Conservation (phyloP, 495 filamentous ascomycete species). For the Talaromyces liani region DNA sequence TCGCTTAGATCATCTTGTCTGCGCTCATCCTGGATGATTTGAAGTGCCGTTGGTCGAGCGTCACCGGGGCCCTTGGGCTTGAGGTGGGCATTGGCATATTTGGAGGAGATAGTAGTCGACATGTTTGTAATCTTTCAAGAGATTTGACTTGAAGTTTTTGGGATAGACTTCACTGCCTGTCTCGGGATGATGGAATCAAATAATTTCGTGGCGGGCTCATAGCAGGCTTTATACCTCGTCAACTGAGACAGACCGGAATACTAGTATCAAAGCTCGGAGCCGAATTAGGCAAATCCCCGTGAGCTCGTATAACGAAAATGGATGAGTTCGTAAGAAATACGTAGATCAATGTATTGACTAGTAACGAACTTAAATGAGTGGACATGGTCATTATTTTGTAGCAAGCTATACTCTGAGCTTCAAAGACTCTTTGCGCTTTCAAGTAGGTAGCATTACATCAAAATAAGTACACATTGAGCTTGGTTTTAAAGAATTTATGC, state of each 20-base stretch:
- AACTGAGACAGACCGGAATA: not conserved
- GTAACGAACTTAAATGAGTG: no score
- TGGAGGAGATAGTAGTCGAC: not conserved
- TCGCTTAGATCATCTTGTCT: slow-evolving; percentile 26
- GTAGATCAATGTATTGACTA: no score
- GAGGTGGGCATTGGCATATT: slow-evolving; percentile 29
- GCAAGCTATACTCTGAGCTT: no score
- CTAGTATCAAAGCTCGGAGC: not conserved
- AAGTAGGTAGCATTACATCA: not conserved
- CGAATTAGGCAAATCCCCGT: not conserved
- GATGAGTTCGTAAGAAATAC: no score
- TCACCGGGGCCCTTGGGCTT: slow-evolving; percentile 40
- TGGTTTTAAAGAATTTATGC: not conserved
- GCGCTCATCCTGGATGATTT: slow-evolving; percentile 42
- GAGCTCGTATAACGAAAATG: not conserved
- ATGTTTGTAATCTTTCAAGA: not conserved
- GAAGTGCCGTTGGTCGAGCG: slow-evolving; percentile 42
- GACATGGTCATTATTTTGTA: no score
- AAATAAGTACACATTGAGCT: not conserved
- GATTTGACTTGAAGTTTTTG: no score
- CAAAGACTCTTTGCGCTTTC: no score
- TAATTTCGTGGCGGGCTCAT: not conserved
- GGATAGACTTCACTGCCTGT: no score
- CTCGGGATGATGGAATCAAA: no score
- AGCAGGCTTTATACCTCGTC: not conserved